Evolutionary conservation across 352 stramenopile genomes (phyloP).

Genomic region (Phytophthora capsici): DNA sequence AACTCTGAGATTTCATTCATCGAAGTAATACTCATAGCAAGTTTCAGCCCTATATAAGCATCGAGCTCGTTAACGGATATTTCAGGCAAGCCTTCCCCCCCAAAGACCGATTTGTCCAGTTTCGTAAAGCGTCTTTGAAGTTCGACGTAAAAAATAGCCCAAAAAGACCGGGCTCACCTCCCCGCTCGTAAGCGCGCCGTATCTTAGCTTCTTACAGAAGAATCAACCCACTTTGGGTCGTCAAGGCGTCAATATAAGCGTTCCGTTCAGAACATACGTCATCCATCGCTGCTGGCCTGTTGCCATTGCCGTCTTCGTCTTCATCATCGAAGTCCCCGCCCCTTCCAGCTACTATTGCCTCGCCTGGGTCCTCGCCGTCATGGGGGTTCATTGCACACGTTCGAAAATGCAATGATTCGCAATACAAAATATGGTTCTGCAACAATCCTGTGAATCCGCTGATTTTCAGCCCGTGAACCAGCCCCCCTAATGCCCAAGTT

Average conservation of each 20-base stretch:
- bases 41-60: not conserved
- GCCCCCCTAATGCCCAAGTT: no score
- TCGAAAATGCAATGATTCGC: no score
- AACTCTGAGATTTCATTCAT: not conserved
- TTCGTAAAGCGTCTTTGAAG: not conserved
- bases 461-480: no score
- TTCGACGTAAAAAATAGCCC: not conserved
- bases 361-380: no score
- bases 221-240: not conserved
- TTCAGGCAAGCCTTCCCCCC: not conserved
- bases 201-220: not conserved
- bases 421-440: no score
- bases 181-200: not conserved
- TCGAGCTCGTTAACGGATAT: not conserved
- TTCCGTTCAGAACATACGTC: no score
- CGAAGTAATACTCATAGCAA: not conserved
- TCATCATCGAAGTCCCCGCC: not conserved
- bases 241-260: not conserved
- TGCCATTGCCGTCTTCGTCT: not conserved
- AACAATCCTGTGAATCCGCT: no score
- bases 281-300: no score
- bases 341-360: no score
- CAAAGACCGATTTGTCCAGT: not conserved
- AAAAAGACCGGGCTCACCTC: not conserved
- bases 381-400: no score